Evolutionary conservation across 78 protist species (phyloP).

Genomic region (Dictyostelium discoideum): DNA sequence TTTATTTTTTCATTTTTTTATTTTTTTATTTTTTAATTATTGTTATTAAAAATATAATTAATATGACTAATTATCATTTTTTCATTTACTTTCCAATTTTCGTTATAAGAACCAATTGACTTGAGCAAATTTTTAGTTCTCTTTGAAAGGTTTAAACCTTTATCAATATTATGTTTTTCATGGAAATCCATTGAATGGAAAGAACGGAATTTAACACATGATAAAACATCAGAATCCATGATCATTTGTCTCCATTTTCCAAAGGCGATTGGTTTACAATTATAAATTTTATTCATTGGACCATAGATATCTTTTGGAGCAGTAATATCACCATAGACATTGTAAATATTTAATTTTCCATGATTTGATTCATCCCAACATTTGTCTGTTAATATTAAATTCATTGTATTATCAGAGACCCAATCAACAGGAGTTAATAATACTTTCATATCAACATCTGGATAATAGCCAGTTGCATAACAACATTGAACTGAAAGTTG

Average conservation of each 20-base stretch:
- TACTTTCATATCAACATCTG: not conserved
- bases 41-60: not conserved
- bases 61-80: not conserved
- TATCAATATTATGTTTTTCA: not conserved
- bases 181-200: not conserved
- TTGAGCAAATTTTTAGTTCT: not conserved
- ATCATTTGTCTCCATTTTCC: not conserved
- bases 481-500: conserved; percentile 5
- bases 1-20: no score
- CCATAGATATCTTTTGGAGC: not conserved
- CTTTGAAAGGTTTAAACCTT: not conserved
- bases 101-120: not conserved
- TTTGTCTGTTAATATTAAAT: not conserved
- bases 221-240: not conserved
- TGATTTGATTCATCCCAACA: not conserved
- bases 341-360: not conserved
- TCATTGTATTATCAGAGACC: not conserved
- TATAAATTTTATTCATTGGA: not conserved
- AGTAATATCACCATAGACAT: not conserved
- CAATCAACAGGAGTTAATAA: not conserved
- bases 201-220: not conserved
- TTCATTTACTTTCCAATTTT: not conserved
- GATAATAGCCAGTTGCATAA: not conserved
- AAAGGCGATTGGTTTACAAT: not conserved
- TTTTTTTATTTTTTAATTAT: not conserved